A percentile compares a stretch with the other conserved stretches of the same genome.
phyloP scores from a whole-genome alignment of 192 early-diverging fungal species.

The Coemansia sp. region DNA sequence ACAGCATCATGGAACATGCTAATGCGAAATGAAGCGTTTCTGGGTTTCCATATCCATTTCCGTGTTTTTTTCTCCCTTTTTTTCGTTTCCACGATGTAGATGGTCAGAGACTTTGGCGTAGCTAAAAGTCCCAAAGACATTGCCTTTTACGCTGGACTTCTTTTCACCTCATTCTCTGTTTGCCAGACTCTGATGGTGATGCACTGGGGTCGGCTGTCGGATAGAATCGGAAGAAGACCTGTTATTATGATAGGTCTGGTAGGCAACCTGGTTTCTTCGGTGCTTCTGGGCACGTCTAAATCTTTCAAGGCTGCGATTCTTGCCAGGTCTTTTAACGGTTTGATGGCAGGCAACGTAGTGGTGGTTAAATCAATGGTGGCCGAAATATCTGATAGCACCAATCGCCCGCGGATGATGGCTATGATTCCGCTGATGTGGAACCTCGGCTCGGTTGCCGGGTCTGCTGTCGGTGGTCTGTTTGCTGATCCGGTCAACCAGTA shows the following conservation, averaged over 20 bases:
- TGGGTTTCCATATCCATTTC: no score
- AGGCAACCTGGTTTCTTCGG: constrained; percentile 65
- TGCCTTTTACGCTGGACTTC: constrained; percentile 65
- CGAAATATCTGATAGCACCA: constrained; percentile 82
- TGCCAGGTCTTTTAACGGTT: constrained; percentile 62
- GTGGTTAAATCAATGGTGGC: constrained; percentile 78
- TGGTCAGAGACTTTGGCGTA: constrained; percentile 66
- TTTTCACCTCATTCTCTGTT: constrained; percentile 53
- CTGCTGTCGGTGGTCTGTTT: constrained; percentile 75
- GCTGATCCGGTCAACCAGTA: constrained; percentile 68
- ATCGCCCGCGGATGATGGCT: constrained; percentile 71
- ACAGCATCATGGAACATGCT: no score
- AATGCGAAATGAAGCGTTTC: no score
- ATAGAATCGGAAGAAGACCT: constrained; percentile 76
- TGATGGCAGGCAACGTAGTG: constrained; percentile 73
- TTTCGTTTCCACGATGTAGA: constrained; percentile 15
- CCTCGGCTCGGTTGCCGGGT: constrained; percentile 62
- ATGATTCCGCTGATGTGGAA: constrained; percentile 71
- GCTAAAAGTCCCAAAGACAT: constrained; percentile 70
- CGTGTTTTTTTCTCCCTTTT: not conserved
- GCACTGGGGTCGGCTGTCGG: constrained; percentile 72
- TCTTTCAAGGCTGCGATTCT: constrained; percentile 59
- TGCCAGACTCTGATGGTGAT: constrained; percentile 56
- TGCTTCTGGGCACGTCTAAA: constrained; percentile 70
- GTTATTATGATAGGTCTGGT: constrained; percentile 71